phyloP scores from a whole-genome alignment of 352 stramenopile genomes.

The Globisporangium heterothallicum region DNA sequence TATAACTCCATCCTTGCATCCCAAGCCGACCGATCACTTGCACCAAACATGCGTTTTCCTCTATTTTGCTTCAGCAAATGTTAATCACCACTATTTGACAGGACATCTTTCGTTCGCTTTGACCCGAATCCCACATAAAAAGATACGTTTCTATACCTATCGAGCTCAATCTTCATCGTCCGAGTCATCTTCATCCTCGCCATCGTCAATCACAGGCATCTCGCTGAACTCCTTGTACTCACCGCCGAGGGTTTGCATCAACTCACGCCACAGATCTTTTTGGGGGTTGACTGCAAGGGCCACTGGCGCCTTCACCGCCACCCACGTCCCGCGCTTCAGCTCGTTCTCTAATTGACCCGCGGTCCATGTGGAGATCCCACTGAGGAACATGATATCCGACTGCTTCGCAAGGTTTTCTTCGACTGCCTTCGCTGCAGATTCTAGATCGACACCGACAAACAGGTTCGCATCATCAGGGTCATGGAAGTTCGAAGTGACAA shows the following conservation, averaged over 20 bases:
- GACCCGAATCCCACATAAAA: too few relatives aligned
- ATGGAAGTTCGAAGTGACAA: slow-evolving; percentile 46
- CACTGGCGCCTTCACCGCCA: slow-evolving; percentile 67
- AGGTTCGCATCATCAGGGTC: slow-evolving; percentile 31
- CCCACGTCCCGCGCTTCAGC: slow-evolving; percentile 63
- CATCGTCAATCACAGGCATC: slow-evolving; percentile 51
- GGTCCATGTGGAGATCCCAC: slow-evolving; percentile 67
- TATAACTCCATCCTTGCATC: background rate
- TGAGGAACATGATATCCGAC: slow-evolving; percentile 74
- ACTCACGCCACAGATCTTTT: slow-evolving; percentile 57
- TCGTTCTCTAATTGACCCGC: slow-evolving; percentile 65
- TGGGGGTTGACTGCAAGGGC: slow-evolving; percentile 60
- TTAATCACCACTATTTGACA: too few relatives aligned
- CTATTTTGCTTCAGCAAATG: background rate
- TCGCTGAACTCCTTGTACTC: slow-evolving; percentile 71
- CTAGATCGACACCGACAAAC: slow-evolving; percentile 67
- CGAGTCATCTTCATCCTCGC: slow-evolving; percentile 19
- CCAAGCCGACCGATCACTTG: too few relatives aligned
- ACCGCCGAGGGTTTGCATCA: slow-evolving; percentile 60
- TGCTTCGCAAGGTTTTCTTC: slow-evolving; percentile 45
- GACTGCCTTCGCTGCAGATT: slow-evolving; percentile 49
- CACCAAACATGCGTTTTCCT: background rate
- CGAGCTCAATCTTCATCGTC: slow-evolving; percentile 7
- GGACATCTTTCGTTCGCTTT: too few relatives aligned
- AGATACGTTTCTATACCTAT: background rate